Base-by-base conservation (phyloP, 352 stramenopile species). In the Aphanomyces cochlioides region DNA sequence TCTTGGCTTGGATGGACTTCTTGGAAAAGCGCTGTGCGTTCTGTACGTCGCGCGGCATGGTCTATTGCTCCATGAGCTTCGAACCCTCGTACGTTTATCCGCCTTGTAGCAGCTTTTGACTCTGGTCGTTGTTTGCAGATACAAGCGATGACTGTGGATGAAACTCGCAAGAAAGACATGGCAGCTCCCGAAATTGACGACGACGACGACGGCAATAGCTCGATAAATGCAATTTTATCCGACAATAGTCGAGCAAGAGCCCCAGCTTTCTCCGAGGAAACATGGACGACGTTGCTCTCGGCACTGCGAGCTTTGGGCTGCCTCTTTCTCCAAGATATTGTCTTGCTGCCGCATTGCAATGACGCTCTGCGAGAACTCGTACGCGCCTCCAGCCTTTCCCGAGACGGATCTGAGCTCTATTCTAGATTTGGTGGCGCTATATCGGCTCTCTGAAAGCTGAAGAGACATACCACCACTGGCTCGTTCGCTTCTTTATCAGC, bases 11-110 rank as follows among this genome's bases (percentile, higher is more conserved):
- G 80, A 79, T 4, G 72, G 85, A 19, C 65, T 98, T 17, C 73
- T 98, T 1, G 85, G 90, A 3, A 79, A 82, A 72, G 78, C 90
- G 17, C 72, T 98, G 34, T 86, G 84, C 6, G 72, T 98, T 6
- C 75, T 98, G 45, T 97, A 96, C 66, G 89, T 96, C 0, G 88
- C 84, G 47, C 83, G 92, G 5, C 90, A 98, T 56, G 92, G 92
- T 3, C 77, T 98, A 47, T 78, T 94, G 15, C 72, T 93, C 58
- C 87, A 91, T 48, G 92, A 98, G 64, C 77, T 98, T 28, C 84
- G 84, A 10, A 70, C 17, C 17, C 48, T 70, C 5, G 64, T 70
- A 39, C 13, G 54, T 10, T 13, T 41, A 19, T 2, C 17, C 54
- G 10, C 54, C 13, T 38, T 10, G n/a, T 38, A n/a, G 28, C 8